A percentile compares a stretch with the other conserved stretches of the same genome.
Evolutionary conservation across 768 basidiomycete species (phyloP).

Genomic region (Asterophora lycoperdoides): DNA sequence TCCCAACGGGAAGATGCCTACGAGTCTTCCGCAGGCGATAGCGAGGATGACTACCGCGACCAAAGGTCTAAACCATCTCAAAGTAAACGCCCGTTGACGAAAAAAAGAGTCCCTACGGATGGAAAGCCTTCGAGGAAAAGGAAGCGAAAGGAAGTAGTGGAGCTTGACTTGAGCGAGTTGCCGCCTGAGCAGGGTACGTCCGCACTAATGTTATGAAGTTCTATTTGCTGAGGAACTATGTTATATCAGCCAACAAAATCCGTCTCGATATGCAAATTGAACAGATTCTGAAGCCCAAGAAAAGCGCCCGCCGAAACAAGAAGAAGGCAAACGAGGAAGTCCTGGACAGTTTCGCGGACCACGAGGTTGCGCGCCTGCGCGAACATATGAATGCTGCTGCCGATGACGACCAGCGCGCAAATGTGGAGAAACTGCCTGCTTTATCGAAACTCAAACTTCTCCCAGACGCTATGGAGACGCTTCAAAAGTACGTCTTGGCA

Average conservation of each 20-base stretch:
- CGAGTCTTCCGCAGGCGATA: slow-evolving; percentile 43
- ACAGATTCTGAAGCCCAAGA: slow-evolving; percentile 81
- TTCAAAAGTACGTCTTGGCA: slow-evolving; percentile 75
- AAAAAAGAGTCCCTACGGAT: slow-evolving; percentile 22
- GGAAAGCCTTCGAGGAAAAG: slow-evolving; percentile 41
- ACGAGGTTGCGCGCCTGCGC: slow-evolving; percentile 84
- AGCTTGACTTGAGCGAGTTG: slow-evolving; percentile 63
- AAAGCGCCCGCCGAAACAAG: slow-evolving; percentile 62
- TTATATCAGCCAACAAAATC: slow-evolving; percentile 59
- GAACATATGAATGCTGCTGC: slow-evolving; percentile 86
- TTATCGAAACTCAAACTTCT: slow-evolving; percentile 79
- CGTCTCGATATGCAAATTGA: slow-evolving; percentile 83
- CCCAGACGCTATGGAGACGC: slow-evolving; percentile 85
- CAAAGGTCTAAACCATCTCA: slow-evolving; percentile 22
- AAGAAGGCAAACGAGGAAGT: slow-evolving; percentile 76
- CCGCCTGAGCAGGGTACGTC: slow-evolving; percentile 73
- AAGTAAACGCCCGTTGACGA: slow-evolving; percentile 28
- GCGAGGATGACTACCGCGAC: slow-evolving; percentile 49
- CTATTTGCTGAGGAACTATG: neutral
- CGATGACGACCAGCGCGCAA: slow-evolving; percentile 77
- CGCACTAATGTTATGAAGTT: neutral
- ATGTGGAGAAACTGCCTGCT: slow-evolving; percentile 77
- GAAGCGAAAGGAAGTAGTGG: slow-evolving; percentile 56
- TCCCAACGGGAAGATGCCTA: slow-evolving; percentile 51
- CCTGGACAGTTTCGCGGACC: slow-evolving; percentile 84